Evolutionary conservation across 1,284 basidiomycete species (phyloP), one percentile per base, ranked within the genome.

Genomic region (Marasmius sp.): DNA sequence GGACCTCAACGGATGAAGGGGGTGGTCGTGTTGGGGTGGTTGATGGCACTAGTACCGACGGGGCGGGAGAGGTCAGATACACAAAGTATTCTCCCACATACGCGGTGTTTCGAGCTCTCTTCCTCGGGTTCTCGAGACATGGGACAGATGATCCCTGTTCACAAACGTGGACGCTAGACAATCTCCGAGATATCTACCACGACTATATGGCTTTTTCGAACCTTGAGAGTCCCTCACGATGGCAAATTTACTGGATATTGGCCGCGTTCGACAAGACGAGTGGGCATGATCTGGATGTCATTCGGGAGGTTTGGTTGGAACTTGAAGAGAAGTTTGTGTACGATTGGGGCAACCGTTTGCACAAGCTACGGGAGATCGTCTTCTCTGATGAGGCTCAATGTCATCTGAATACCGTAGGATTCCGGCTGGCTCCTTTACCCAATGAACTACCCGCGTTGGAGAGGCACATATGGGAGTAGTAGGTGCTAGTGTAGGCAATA

Each of bases 101-200:
- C 52, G 74, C 82, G 27, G 76, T 85, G 14, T 95, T 89, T 70
- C 83, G 89, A 12, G 83, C 85, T 8, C 73, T 95, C 27, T 94
- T 95, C 71, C 79, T 89, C 8, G 93, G 92, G 0, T 95, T 94
- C 71, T 77, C 82, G 7, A 82, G 84, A 12, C 86, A 92, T 65
- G 87, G 80, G 41, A 65, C 72, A 38, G 49, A 16, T 38, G 59
- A 52, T 27, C 52, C 16, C 49, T 38, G 33, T 20, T 39, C 49
- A 3, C 63, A 47, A 11, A 41, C 69, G 36, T 92, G 89, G 89
- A 80, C 80, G n/a, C 69, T 84, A 61, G 72, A 79, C 6, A 82
- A 83, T 64, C 79, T 92, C 41, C 71, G 80, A 16, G 69, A 74
- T 2, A 67, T 91, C n/a, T 89, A 89, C 65, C 72, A 79, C 33